Conservation (phyloP, 2,329 filamentous ascomycete species). For the Amylocarpus encephaloides region DNA sequence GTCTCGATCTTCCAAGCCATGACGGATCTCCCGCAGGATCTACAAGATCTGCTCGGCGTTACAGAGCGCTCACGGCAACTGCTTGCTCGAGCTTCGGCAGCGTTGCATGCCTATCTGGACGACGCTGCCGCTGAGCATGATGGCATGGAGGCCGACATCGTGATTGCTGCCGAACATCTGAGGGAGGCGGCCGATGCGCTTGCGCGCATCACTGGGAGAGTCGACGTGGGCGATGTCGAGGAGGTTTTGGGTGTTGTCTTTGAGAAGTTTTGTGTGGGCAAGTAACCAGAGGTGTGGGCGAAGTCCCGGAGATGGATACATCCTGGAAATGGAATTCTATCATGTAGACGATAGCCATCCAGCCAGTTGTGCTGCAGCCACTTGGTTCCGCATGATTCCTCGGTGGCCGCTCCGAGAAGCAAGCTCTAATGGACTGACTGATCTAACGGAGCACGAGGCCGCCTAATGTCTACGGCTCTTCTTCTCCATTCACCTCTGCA, state of each 20-base stretch:
- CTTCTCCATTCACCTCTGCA: too few species aligned
- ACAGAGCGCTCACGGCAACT: constrained; percentile 84
- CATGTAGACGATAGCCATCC: too few species aligned
- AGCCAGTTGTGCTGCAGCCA: too few species aligned
- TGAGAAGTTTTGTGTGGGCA: constrained; percentile 59
- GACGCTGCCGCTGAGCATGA: background rate
- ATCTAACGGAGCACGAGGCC: too few species aligned
- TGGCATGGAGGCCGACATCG: constrained; percentile 64
- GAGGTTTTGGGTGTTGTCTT: constrained; percentile 96
- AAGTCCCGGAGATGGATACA: too few species aligned
- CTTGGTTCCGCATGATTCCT: too few species aligned
- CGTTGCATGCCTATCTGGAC: constrained; percentile 62
- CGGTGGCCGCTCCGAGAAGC: too few species aligned
- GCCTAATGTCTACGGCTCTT: too few species aligned
- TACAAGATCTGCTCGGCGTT: constrained; percentile 81
- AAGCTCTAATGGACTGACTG: too few species aligned
- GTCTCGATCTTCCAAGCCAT: constrained; percentile 62
- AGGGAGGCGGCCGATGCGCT: constrained; percentile 73
- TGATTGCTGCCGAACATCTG: constrained; percentile 83
- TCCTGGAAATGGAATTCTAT: too few species aligned
- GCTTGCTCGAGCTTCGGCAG: constrained; percentile 62
- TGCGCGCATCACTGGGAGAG: constrained; percentile 81
- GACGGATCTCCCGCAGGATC: constrained; percentile 63
- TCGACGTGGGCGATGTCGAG: constrained; percentile 83
- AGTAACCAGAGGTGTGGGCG: constrained; percentile 11